These are phyloP conservation scores for Cyberlindnera bimundalis DNA, from an alignment of 805 yeast genomes.

Conservation along the genomic window DNA sequence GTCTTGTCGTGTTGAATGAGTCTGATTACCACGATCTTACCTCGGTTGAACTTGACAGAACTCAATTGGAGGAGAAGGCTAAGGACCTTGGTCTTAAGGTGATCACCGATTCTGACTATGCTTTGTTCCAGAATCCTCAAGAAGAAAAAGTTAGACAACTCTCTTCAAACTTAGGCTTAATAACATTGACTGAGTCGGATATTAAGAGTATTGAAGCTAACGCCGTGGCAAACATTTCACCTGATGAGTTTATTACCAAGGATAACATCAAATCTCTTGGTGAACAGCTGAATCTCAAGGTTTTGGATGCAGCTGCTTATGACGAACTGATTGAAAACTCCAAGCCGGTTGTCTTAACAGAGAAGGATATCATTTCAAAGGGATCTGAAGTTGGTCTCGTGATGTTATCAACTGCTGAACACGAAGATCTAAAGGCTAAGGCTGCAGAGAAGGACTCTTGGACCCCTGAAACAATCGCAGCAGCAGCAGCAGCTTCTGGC, in stretches of 20 bases:
- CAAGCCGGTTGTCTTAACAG: conserved; percentile 7
- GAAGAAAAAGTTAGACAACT: conserved; percentile 19
- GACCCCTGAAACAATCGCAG: conserved; percentile 3
- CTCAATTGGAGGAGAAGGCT: conserved; percentile 12
- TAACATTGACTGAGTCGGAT: conserved; percentile 10
- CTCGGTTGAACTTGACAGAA: conserved; percentile 5
- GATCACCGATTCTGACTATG: conserved; percentile 21
- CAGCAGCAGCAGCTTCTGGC: conserved; percentile 10
- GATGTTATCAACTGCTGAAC: conserved; percentile 9
- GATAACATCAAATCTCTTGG: conserved; percentile 16
- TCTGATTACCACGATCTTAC: conserved; percentile 18
- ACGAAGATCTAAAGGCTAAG: conserved; percentile 4
- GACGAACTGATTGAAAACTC: conserved; percentile 15
- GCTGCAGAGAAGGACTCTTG: conserved; percentile 1
- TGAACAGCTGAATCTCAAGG: conserved; percentile 18
- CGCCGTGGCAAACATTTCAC: conserved; percentile 6
- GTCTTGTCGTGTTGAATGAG: conserved; percentile 28
- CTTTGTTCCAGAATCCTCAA: conserved; percentile 11
- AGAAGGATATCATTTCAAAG: conserved; percentile 9
- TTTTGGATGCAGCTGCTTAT: conserved; percentile 24
- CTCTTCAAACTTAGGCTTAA: conserved; percentile 20
- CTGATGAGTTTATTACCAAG: conserved; percentile 10
- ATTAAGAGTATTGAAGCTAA: conserved; percentile 7
- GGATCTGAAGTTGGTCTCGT: conserved; percentile 32
- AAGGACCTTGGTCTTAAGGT: conserved; percentile 22